Percentiles rank a stretch among this genome's conserved stretches.
Conservation (phyloP, 2,329 filamentous ascomycete species). For the Cercospora sp. region DNA sequence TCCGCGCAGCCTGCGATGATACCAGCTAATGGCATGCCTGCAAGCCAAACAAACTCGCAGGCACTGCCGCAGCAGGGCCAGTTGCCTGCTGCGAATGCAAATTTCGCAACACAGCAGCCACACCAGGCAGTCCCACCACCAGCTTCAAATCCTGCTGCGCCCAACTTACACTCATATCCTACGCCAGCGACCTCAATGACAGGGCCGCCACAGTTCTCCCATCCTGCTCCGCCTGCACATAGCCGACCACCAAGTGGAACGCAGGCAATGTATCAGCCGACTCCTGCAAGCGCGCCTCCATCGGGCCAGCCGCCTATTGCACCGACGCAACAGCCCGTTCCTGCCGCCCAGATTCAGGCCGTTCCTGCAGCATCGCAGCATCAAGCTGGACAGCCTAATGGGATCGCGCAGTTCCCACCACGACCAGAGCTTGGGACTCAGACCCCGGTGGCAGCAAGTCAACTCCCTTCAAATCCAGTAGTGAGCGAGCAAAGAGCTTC, state of each 20-base stretch:
- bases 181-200: background rate
- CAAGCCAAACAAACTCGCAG: background rate
- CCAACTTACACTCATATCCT: background rate
- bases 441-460: background rate
- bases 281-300: background rate
- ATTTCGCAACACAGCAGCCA: conserved; percentile 4
- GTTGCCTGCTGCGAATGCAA: background rate
- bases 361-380: background rate
- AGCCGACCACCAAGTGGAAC: background rate
- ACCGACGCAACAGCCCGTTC: background rate
- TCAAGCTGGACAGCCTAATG: background rate
- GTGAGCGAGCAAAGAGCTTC: background rate
- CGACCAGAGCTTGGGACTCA: background rate
- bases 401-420: background rate
- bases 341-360: background rate
- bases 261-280: background rate
- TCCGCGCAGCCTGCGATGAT: background rate
- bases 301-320: background rate
- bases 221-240: background rate
- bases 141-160: background rate
- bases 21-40: background rate
- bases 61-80: background rate
- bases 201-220: background rate
- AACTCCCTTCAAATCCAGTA: background rate
- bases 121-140: background rate